These are phyloP conservation scores for Polygonum maritimum DNA, from an alignment of 148 eudicot species.

Conservation along the genomic window DNA sequence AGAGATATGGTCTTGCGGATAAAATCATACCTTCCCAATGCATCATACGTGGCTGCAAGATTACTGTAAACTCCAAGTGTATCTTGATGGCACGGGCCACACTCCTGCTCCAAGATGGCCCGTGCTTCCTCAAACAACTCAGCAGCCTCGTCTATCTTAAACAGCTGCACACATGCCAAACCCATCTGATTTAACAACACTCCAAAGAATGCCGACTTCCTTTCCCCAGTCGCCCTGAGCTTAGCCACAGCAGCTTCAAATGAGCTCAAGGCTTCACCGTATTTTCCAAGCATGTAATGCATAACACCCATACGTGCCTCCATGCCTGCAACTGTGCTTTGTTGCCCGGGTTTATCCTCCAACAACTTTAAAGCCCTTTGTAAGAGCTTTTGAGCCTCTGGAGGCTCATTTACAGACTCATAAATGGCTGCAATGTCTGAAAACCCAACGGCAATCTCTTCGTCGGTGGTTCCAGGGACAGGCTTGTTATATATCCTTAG, in stretches of 20 bases:
- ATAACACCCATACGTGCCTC: conserved; percentile 94
- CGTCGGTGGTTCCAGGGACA: conserved; percentile 84
- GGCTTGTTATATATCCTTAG: conserved; percentile 92
- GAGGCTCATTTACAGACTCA: conserved; percentile 83
- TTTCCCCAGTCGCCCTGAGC: conserved; percentile 85
- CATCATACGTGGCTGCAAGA: conserved; percentile 98
- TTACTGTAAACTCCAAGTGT: conserved; percentile 96
- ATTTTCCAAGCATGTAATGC: conserved; percentile 75
- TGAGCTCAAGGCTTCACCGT: conserved; percentile 62
- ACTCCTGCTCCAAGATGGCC: conserved; percentile 86
- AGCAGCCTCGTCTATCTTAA: conserved; percentile 90
- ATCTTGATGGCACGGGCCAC: conserved; percentile 92
- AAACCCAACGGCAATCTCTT: conserved; percentile 85
- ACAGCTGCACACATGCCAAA: conserved; percentile 85
- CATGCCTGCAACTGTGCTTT: conserved; percentile 77
- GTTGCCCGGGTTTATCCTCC: conserved; percentile 95
- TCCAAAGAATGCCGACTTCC: conserved; percentile 92
- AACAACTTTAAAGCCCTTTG: conserved; percentile 72
- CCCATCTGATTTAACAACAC: conserved; percentile 97
- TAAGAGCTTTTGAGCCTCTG: conserved; percentile 76
- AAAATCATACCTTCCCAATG: conserved; percentile 78
- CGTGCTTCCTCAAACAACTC: conserved; percentile 96
- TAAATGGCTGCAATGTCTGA: conserved; percentile 86
- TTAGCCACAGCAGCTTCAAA: conserved; percentile 71
- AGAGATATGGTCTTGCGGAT: neutral